A percentile compares a stretch with the other conserved stretches of the same genome.
These are phyloP conservation scores for Adansonia gregorii DNA, from an alignment of 441 rosid species.

Conservation along the genomic window DNA sequence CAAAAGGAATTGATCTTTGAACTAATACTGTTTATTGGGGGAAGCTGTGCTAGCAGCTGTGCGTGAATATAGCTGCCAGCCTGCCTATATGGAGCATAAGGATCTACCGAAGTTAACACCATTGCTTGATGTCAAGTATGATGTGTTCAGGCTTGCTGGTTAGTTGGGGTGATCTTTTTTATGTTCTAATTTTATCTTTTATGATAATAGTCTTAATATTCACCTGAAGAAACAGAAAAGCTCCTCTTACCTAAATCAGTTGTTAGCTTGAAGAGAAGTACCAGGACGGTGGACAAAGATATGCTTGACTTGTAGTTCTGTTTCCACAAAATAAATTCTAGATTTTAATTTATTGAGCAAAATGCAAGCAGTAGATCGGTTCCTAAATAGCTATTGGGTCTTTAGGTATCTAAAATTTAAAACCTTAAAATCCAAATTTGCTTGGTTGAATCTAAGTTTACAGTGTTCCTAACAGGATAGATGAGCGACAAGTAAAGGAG, in stretches of 20 bases:
- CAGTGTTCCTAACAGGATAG: conserved; percentile 16
- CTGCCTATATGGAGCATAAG: neutral
- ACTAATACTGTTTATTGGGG: neutral
- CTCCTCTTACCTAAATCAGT: neutral
- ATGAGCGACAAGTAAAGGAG: conserved; percentile 5
- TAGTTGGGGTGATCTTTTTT: neutral
- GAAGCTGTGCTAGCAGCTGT: conserved; percentile 2
- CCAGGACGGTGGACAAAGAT: neutral
- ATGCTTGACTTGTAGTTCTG: conserved; percentile 9
- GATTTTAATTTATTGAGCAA: conserved; percentile 16
- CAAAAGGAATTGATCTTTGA: neutral
- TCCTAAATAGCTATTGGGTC: neutral
- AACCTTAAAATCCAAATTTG: conserved; percentile 21
- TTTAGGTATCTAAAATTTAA: conserved; percentile 13
- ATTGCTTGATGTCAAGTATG: neutral
- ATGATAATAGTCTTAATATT: neutral
- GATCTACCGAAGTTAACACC: no score
- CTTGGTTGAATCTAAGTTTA: conserved; percentile 7
- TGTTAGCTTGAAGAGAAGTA: conserved; percentile 12
- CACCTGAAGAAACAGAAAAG: conserved; percentile 13
- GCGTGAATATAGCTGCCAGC: neutral
- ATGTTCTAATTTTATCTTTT: neutral
- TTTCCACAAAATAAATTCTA: conserved; percentile 18
- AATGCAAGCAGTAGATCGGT: neutral
- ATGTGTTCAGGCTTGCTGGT: conserved; percentile 10